Evolutionary conservation across 108 stramenopile genomes (phyloP), one percentile per base, ranked within the genome.

Genomic region (Nitzschia palea): DNA sequence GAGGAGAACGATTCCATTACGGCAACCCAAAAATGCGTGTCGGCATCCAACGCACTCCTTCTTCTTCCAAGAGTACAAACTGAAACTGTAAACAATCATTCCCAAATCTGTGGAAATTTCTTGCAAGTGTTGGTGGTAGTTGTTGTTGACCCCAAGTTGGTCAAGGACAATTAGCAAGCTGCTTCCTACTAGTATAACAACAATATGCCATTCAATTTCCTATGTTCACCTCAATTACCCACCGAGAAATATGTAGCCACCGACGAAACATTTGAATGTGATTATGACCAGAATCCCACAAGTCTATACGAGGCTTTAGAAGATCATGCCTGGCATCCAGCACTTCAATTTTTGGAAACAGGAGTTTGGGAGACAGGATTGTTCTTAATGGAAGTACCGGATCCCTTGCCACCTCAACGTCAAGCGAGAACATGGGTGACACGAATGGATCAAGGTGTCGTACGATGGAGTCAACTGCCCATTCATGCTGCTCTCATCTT

Each of bases 401-500:
- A 78, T 48, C 42, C 54, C 0, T 37, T 61, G 9, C 18, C 76
- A 26, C 75, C 79, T 1, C 52, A 27, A 36, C 55, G 77, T 9
- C 86, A 93, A 68, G 83, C 80, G 3, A 63, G 77, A 9, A 93
- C 88, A 8, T 93, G 91, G 91, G 88, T 93, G n/a, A 79, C 80
- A 0, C 80, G 88, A 22, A 86, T 60, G 67, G 73, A 80, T 22
- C 20, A 74, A 3, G 69, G 65, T 37, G 4, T 45, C 4, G 67
- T 86, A 17, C 64, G 72, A 31, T 86, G 85, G 85, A 66, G 56
- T 22, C 79, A 77, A 32, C 65, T 86, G 12, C 85, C 85, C 5
- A 25, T 86, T 17, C 85, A 86, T 56, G 71, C 79, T 2, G 85
- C 85, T 12, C 65, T 86, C 44, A 72, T 83, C 50, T 70, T 77